Evolutionary conservation across 306 rosid species (phyloP), one percentile per base, ranked within the genome.

Genomic region (Cucurbita moschata): DNA sequence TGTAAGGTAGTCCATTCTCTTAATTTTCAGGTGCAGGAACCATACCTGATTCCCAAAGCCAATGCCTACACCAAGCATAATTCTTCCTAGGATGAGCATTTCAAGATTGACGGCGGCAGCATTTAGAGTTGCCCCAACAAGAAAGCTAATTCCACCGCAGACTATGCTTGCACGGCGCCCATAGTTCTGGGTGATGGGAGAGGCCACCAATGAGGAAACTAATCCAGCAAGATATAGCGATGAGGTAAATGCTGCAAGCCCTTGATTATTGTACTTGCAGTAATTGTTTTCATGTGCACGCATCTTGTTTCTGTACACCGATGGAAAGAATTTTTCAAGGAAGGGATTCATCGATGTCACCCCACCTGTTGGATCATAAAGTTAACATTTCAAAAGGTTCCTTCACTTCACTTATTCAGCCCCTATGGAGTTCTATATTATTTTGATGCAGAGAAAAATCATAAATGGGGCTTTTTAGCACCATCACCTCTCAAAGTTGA

Each of bases 331-430:
- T 40, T 85, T 59, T 46, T 74, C 3, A 38, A 93, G 97, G 78
- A 93, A 93, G 76, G 82, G 87, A 83, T 93, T 92, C 97, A 88
- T 93, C 18, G 96, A 88, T 77, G 98, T 93, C 78, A 93, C 98
- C 35, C 98, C 97, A 3, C 97, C 98, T 93, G 77, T 77, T 50
- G 59, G 59, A 73, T 50, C 79, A 78, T 55, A 14, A 26, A 73
- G 11, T 53, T 53, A 5, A 8, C 39, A 61, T 75, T 49, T 4
- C 19, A 50, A 70, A 16, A 47, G 10, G 21, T 4, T 14, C 26
- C 14, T 26, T 47, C 30, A 42, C 46, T 46, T 67, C 38, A 26
- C 23, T 46, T 21, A 23, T 7, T 46, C 72, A 67, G 40, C 37
- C 47, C 72, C 54, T 67, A 11, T 67, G 72, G 42, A 71, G 13